Percentiles rank a stretch among this genome's conserved stretches.
Conservation (phyloP, 2,329 filamentous ascomycete species). For the Diaporthe sp. region DNA sequence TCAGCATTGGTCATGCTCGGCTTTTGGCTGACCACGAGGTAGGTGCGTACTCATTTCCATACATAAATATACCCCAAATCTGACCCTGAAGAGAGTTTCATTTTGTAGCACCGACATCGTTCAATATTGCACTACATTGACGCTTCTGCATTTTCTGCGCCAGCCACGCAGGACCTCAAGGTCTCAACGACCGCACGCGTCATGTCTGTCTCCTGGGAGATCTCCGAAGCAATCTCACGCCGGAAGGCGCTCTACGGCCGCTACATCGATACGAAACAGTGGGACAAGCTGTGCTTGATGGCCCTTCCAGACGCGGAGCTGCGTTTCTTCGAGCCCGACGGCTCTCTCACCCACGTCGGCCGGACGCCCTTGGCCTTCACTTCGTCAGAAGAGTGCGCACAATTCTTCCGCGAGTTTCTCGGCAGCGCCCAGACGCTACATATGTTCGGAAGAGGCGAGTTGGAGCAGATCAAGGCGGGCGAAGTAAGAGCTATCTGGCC, state of each 20-base stretch:
- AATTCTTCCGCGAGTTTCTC: constrained; percentile 39
- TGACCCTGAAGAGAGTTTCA: background rate
- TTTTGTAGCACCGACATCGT: background rate
- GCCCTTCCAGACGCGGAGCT: constrained; percentile 38
- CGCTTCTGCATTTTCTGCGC: too few relatives aligned
- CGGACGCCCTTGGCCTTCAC: constrained; percentile 12
- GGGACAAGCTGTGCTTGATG: constrained; percentile 38
- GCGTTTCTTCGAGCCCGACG: constrained; percentile 30
- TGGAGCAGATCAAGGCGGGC: constrained; percentile 39
- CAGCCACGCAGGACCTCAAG: background rate
- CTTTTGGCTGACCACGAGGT: background rate
- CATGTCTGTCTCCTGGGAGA: constrained; percentile 36
- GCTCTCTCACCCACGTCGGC: background rate
- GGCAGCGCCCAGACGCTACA: constrained; percentile 39
- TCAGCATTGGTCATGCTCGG: background rate
- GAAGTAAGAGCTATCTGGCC: constrained; percentile 41
- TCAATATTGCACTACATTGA: background rate
- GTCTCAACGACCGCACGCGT: background rate
- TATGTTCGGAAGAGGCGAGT: constrained; percentile 39
- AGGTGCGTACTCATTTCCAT: accelerated
- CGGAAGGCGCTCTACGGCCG: constrained; percentile 41
- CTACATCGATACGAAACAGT: constrained; percentile 42
- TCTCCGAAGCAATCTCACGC: constrained; percentile 38
- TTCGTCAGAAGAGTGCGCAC: constrained; percentile 26
- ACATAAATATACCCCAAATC: background rate